Evolutionary conservation across 2,329 filamentous ascomycete genomes (phyloP).

Genomic region (Pezicula rhizophila): DNA sequence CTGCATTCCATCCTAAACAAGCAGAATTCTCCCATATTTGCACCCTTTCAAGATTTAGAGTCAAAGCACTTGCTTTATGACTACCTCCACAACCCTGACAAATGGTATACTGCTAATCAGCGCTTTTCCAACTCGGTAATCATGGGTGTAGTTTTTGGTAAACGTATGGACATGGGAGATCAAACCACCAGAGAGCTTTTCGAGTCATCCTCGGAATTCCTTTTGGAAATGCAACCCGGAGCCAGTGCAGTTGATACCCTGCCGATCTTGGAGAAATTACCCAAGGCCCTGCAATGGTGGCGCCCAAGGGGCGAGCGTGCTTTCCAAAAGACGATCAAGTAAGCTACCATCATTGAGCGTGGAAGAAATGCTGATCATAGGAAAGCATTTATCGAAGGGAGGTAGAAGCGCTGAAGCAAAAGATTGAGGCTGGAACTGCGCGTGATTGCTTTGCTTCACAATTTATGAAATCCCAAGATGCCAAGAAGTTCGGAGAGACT

Average conservation of each 20-base stretch:
- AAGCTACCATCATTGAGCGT: background rate
- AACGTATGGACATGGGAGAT: slow-evolving; percentile 14
- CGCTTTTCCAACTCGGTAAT: slow-evolving; percentile 24
- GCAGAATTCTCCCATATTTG: slow-evolving; percentile 9
- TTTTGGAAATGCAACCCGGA: slow-evolving; percentile 23
- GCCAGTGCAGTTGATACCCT: slow-evolving; percentile 28
- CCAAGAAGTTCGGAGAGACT: slow-evolving; percentile 12
- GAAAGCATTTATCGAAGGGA: slow-evolving; percentile 21
- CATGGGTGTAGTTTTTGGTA: slow-evolving; percentile 27
- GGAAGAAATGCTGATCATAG: slow-evolving; percentile 1
- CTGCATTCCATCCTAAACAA: slow-evolving; percentile 25
- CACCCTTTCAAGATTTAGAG: slow-evolving; percentile 25
- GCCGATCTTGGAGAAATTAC: slow-evolving; percentile 25
- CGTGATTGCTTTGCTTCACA: slow-evolving; percentile 25
- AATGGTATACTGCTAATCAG: slow-evolving; percentile 20
- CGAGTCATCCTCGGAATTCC: slow-evolving; percentile 19
- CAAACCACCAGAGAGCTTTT: slow-evolving; percentile 13
- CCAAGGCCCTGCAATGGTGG: slow-evolving; percentile 26
- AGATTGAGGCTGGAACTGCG: slow-evolving; percentile 19
- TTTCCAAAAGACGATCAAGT: slow-evolving; percentile 15
- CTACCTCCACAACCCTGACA: slow-evolving; percentile 17
- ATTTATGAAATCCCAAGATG: slow-evolving; percentile 24
- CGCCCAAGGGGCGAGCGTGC: slow-evolving; percentile 17
- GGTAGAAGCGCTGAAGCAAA: slow-evolving; percentile 15
- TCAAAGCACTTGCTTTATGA: slow-evolving; percentile 21